Evolutionary conservation across 179 eudicot genomes (phyloP), one percentile per base, ranked within the genome.

Genomic region (Beta macrorhiza): DNA sequence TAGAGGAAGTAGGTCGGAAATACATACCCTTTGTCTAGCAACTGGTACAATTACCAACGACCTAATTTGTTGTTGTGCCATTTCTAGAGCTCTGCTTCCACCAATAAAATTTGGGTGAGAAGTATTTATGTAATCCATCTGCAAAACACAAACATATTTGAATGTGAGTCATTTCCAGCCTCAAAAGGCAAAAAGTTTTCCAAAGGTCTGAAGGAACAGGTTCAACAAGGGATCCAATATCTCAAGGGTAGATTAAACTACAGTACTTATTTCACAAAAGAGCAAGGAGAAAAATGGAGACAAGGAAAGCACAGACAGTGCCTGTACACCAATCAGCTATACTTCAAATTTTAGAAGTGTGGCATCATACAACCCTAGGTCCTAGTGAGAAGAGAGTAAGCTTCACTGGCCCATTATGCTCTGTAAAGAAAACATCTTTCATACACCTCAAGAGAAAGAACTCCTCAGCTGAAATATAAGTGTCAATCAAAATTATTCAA

Each of bases 41-140:
- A 86, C 80, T n/a, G 91, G 80, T 59, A 85, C 85, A 65, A 88
- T 72, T 37, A 80, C 77, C 85, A 89, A 73, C 7, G 93, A 87
- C 87, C 92, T 91, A 59, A 84, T 75, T 81, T 94, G 91, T 64
- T 90, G 97, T 80, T 84, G 77, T 65, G 98, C 99, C 62, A 84
- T 74, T 83, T 97, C 97, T 58, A 94, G 89, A 73, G 97, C 97
- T 88, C 86, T 93, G 82, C 85, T 91, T 76, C 99, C 99, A 77
- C 99, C 99, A 84, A 97, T 81, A 76, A 97, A 97, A 83, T 91
- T 90, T 58, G 95, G 91, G 74, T 97, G 97, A 65, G 99, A 94
- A 81, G 99, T 94, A 90, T 97, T 97, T 84, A 97, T 94, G 85
- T 91, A 94, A 84, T 94, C 99, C 95, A 92, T 91, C 99, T 97